Evolutionary conservation across 805 yeast genomes (phyloP), one percentile per base, ranked within the genome.

Genomic region (Wickerhamiella occidentalis): DNA sequence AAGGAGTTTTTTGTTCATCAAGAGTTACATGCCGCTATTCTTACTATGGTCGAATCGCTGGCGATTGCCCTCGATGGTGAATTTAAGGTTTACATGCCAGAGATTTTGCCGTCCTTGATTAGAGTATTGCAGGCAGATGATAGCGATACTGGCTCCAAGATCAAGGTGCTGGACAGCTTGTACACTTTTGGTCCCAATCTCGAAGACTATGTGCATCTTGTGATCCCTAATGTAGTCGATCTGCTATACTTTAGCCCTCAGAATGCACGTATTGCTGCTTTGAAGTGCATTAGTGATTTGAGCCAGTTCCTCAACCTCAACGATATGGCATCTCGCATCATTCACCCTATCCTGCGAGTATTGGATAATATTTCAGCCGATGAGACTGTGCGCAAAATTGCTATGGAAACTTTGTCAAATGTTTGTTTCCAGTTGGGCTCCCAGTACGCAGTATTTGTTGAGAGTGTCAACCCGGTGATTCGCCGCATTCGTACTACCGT

Each of bases 41-140:
- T 92, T 35, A 77, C 80, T 21, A 74, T 90, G 29, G 77, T 88
- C 19, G 96, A 90, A 61, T 77, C 87, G 2, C 77, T 92, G 26
- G 84, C 96, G 0, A 77, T 75, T 47, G 87, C 96, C 0, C 68
- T 92, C 45, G 95, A 86, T 51, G 94, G 94, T 6, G 98, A 92
- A 60, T 92, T 92, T 68, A 92, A 86, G 57, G 72, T 80, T 63
- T 81, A 82, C 60, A 69, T 92, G 52, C 84, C 95, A 1, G 78
- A 78, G 22, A 77, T 92, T 1, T 71, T 92, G 38, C 85, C 92
- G 0, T 68, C 85, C 38, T 71, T 92, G 59, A 68, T 92, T 40
- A 80, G 80, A 45, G 82, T 85, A 3, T 69, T 92, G 45, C 94
- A 85, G 48, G 77, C 77, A 47, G 74, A 71, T 45, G 78, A 74